phyloP scores from a whole-genome alignment of 2,329 filamentous ascomycete genomes.

The Orbilia ellipsospora region DNA sequence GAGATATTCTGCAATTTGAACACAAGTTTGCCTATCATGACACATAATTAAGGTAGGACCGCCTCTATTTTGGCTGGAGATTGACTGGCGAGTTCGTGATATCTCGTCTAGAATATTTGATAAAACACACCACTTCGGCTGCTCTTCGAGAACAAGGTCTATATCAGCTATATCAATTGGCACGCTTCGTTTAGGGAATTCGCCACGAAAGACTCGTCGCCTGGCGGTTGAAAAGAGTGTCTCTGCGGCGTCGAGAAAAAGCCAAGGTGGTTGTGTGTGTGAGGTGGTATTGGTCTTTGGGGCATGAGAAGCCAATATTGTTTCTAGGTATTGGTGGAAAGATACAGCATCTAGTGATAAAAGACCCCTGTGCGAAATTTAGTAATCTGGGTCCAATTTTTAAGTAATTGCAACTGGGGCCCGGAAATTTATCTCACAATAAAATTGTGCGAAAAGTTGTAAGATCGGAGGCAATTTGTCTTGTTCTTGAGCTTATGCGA shows the following conservation, averaged over 20 bases:
- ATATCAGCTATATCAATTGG: constrained; percentile 71
- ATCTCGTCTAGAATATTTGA: constrained; percentile 95
- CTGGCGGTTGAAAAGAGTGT: constrained; percentile 93
- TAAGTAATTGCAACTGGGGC: neutral
- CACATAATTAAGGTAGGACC: constrained; percentile 97
- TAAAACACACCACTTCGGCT: constrained; percentile 90
- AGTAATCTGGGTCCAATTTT: neutral
- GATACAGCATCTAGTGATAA: constrained; percentile 89
- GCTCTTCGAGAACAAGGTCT: constrained; percentile 83
- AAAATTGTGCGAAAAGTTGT: constrained; percentile 84
- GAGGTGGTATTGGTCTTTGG: constrained; percentile 87
- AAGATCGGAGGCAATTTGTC: constrained; percentile 91
- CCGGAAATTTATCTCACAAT: constrained; percentile 66
- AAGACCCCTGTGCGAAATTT: constrained; percentile 66
- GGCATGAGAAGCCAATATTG: constrained; percentile 88
- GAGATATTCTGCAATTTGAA: constrained; percentile 89
- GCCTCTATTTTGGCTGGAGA: constrained; percentile 82
- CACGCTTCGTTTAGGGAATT: constrained; percentile 71
- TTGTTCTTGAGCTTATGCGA: constrained; percentile 91
- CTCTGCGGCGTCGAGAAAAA: constrained; percentile 94
- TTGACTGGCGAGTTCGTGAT: constrained; percentile 87
- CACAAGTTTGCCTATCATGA: constrained; percentile 83
- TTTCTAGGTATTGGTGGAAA: constrained; percentile 93
- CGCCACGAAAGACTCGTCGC: constrained; percentile 83
- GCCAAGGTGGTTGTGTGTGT: constrained; percentile 92